phyloP scores from a whole-genome alignment of 2,329 filamentous ascomycete species.

The Onygena corvina region DNA sequence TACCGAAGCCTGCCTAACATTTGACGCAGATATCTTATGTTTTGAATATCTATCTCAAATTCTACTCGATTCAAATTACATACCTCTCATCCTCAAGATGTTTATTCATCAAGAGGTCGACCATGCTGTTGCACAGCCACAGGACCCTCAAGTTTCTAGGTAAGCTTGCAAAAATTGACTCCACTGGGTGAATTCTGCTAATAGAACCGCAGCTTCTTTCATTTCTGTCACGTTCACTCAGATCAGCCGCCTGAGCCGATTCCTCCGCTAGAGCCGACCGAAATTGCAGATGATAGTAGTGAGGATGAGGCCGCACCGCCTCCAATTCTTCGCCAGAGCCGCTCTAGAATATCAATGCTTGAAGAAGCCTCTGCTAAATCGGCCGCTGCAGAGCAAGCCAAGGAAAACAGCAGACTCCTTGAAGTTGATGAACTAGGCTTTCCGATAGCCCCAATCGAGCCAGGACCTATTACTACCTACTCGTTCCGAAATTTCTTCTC shows the following conservation, averaged over 20 bases:
- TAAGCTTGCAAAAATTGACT: constrained; percentile 28
- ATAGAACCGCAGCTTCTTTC: constrained; percentile 58
- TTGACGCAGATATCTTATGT: constrained; percentile 64
- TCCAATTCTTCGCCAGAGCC: constrained; percentile 57
- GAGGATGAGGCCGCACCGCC: constrained; percentile 73
- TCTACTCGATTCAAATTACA: constrained; percentile 85
- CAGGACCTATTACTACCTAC: constrained; percentile 64
- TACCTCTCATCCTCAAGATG: constrained; percentile 82
- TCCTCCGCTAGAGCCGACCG: constrained; percentile 26
- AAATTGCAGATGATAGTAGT: constrained; percentile 17
- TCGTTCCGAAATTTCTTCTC: constrained; percentile 93
- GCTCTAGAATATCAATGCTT: constrained; percentile 27
- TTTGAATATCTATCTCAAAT: constrained; percentile 94
- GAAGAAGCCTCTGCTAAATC: constrained; percentile 17
- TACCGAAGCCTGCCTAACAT: constrained; percentile 8
- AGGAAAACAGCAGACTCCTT: constrained; percentile 22
- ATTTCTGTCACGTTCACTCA: constrained; percentile 67
- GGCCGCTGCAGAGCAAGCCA: constrained; percentile 9
- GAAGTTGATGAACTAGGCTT: constrained; percentile 81
- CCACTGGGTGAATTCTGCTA: constrained; percentile 13
- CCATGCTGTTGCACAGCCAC: constrained; percentile 71
- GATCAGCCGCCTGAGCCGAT: constrained; percentile 41
- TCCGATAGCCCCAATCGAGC: constrained; percentile 56
- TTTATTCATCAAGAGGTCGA: constrained; percentile 93
- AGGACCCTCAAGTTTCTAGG: constrained; percentile 72